Evolutionary conservation across 805 yeast species (phyloP), one percentile per base, ranked within the genome.

Genomic region (Schwanniomyces vanrijiae): DNA sequence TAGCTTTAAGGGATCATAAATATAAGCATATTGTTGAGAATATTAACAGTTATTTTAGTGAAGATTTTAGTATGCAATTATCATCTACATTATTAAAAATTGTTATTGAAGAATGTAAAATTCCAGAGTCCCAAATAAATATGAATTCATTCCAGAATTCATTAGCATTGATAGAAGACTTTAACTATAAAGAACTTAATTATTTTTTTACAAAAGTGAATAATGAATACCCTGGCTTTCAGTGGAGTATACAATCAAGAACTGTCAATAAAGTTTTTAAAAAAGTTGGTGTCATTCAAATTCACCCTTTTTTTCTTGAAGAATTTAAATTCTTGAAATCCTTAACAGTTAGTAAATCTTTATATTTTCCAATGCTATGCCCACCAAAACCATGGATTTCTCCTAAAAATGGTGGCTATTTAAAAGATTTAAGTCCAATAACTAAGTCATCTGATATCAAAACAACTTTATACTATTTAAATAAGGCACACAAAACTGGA

Each of bases 331-430:
- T 40, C 14, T 40, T 35, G 8, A 50, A 49, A 13, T 44, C 52
- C 1, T 31, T 56, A 3, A 34, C 53, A 4, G 45, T 47, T 18
- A 43, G 43, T 29, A 58, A 48, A 18, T 45, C 54, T 2, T 39
- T 58, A 8, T 60, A 47, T 26, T 48, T 72, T 5, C 78, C 78
- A 1, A 72, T 73, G 77, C 25, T 73, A 7, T 50, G 53, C 25
- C 70, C 73, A 5, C 77, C 78, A 1, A 59, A 59, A 44, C 55
- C 56, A 7, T 72, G 77, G 77, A 50, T 52, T 0, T 46, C 59
- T 8, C 71, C 74, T 2, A 46, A 28, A 0, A 47, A 50, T 5
- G 78, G 78, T 0, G 78, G 77, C 0, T 72, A 59, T 46, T 48
- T 71, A 18, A 54, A 54, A 10, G 54, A 60, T 29, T 42, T 59